These are phyloP conservation scores for Acanthamoeba healyi DNA, from an alignment of 208 protist species.

Conservation along the genomic window DNA sequence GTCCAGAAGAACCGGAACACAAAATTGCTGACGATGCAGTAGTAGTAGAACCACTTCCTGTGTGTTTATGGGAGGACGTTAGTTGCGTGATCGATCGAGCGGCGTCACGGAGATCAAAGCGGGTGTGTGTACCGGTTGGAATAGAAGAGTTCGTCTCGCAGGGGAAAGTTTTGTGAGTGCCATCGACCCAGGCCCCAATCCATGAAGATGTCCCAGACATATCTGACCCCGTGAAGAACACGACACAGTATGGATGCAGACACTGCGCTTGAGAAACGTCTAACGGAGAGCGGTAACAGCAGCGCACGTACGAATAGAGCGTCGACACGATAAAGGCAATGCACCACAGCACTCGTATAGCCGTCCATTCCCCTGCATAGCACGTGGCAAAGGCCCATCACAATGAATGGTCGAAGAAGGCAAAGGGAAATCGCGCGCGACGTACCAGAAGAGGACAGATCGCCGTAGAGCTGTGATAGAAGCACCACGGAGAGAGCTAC, in stretches of 20 bases:
- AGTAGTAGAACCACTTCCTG: slow-evolving; percentile 71
- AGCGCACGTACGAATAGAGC: slow-evolving; percentile 55
- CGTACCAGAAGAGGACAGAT: slow-evolving; percentile 59
- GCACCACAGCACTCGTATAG: slow-evolving; percentile 75
- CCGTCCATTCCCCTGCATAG: slow-evolving; percentile 72
- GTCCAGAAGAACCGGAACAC: slow-evolving; percentile 67
- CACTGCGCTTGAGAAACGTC: too few relatives aligned
- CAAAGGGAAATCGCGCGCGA: background rate
- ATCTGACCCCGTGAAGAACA: background rate
- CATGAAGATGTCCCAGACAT: slow-evolving; percentile 80
- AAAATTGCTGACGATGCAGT: slow-evolving; percentile 66
- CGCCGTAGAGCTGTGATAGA: slow-evolving; percentile 78
- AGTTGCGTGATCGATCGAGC: background rate
- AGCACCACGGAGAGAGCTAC: slow-evolving; percentile 79
- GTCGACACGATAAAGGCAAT: slow-evolving; percentile 78
- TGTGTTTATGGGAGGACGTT: slow-evolving; percentile 32
- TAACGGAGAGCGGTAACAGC: background rate
- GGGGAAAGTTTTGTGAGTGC: slow-evolving; percentile 71
- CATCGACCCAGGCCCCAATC: slow-evolving; percentile 81
- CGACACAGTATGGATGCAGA: too few relatives aligned
- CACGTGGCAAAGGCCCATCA: background rate
- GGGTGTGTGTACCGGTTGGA: background rate
- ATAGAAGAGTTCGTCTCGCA: slow-evolving; percentile 71
- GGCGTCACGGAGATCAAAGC: background rate
- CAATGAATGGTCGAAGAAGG: background rate